Evolutionary conservation across 805 yeast species (phyloP), one percentile per base, ranked within the genome.

Genomic region (Lachancea nothofagi): DNA sequence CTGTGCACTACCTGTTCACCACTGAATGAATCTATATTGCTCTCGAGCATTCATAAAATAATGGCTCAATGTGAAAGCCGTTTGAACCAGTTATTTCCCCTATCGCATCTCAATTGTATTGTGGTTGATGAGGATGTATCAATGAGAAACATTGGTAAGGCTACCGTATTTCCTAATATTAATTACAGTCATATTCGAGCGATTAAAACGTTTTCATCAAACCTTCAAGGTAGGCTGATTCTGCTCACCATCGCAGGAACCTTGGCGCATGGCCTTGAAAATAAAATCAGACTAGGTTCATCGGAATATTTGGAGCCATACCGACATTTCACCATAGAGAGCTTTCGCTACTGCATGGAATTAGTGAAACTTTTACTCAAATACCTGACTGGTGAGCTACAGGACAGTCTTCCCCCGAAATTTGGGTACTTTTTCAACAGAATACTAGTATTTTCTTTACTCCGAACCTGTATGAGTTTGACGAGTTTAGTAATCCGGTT

Each of bases 331-430:
- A 31, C 29, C 12, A 27, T 23, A 20, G 29, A 18, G 20, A 23
- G 33, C 20, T 31, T 33, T 29, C 27, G 28, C 6, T 19, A 29
- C 14, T 42, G 39, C 22, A 23, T 37, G 13, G 36, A 42, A 20
- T 8, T 33, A 9, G 17, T 23, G 9, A 42, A 36, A 17, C 22
- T 42, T 13, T 20, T 42, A 14, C 9, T 17, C 14, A 36, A 37
- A n/a, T 13, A 28, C 2, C 13, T 33, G 14, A 19, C 4, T 5
- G 17, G 19, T 10, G 34, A 37, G 13, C 28, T 19, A 8, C 25
- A 42, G 3, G 14, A 22, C 18, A 13, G 14, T 21, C 9, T 29
- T 13, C 24, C 27, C 6, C 25, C 21, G 6, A 22, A 21, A 10
- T 41, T 21, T 15, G 27, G 30, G 13, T 41, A 36, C 18, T 14